Percentiles rank a stretch among this genome's conserved stretches.
These are phyloP conservation scores for Paraphaeosphaeria sporulosa DNA, from an alignment of 2,329 filamentous ascomycete genomes.

Conservation along the genomic window DNA sequence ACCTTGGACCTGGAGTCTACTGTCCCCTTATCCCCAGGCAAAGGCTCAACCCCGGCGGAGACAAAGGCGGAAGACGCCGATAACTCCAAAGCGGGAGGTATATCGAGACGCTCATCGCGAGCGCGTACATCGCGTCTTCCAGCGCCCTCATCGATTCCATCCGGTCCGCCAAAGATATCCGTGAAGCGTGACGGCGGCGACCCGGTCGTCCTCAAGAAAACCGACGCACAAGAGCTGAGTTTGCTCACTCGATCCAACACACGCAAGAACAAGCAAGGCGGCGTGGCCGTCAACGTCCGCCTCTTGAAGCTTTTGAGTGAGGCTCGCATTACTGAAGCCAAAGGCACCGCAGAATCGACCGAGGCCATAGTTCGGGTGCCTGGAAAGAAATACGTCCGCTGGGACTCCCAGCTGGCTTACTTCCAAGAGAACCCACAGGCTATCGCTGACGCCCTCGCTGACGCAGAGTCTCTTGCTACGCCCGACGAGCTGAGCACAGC, in stretches of 20 bases:
- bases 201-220: constrained; percentile 55
- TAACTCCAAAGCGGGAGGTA: constrained; percentile 24
- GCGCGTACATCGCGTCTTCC: constrained; percentile 46
- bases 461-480: constrained; percentile 41
- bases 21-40: constrained; percentile 26
- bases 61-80: constrained; percentile 22
- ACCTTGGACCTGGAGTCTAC: constrained; percentile 30
- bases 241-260: constrained; percentile 57
- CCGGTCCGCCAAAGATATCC: constrained; percentile 51
- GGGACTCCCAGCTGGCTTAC: constrained; percentile 57
- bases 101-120: constrained; percentile 44
- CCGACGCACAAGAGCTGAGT: constrained; percentile 58
- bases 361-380: constrained; percentile 23
- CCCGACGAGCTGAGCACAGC: constrained; percentile 42
- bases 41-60: constrained; percentile 21
- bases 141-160: constrained; percentile 29
- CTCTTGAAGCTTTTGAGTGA: constrained; percentile 53
- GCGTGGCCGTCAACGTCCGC: constrained; percentile 52
- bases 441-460: constrained; percentile 32
- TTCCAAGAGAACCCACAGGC: constrained; percentile 51
- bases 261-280: constrained; percentile 58
- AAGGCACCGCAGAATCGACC: constrained; percentile 14
- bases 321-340: constrained; percentile 2
- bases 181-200: constrained; percentile 54
- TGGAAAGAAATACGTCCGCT: constrained; percentile 50